Evolutionary conservation across 2,329 filamentous ascomycete species (phyloP).

Genomic region (Scopulariopsis brevicaulis): DNA sequence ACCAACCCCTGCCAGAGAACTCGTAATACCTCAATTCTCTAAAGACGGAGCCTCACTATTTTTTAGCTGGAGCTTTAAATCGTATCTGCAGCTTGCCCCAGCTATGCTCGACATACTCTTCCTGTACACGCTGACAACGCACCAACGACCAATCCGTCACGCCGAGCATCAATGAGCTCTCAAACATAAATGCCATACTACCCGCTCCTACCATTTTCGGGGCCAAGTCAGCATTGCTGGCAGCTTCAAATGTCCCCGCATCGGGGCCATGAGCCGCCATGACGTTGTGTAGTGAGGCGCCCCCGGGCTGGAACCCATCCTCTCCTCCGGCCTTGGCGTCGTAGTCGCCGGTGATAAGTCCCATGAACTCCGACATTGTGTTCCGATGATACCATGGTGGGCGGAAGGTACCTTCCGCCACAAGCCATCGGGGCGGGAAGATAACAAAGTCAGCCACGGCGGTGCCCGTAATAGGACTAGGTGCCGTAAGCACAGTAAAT

Average conservation of each 20-base stretch:
- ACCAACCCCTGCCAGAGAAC: not conserved
- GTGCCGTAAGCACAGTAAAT: constrained; percentile 53
- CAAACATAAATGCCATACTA: constrained; percentile 34
- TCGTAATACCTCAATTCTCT: no score
- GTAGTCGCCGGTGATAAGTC: constrained; percentile 28
- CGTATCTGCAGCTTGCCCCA: constrained; percentile 1
- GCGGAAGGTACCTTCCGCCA: constrained; percentile 49
- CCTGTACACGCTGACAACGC: not conserved
- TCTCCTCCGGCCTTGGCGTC: constrained; percentile 9
- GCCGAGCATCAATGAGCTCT: constrained; percentile 30
- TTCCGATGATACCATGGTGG: constrained; percentile 57
- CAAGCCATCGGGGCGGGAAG: constrained; percentile 56
- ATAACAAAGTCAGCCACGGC: constrained; percentile 54
- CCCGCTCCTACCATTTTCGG: constrained; percentile 26
- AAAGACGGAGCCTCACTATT: no score
- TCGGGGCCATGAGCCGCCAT: constrained; percentile 43
- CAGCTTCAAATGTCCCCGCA: constrained; percentile 29
- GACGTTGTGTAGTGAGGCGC: constrained; percentile 37
- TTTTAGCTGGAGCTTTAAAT: not conserved
- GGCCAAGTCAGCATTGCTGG: constrained; percentile 24
- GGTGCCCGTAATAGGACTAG: constrained; percentile 37
- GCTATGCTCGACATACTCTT: constrained; percentile 1
- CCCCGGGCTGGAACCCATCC: constrained; percentile 26
- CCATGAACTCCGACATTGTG: constrained; percentile 45
- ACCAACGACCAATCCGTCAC: constrained; percentile 1